A percentile compares a stretch with the other conserved stretches of the same genome.
Conservation (phyloP, 2,329 filamentous ascomycete genomes). For the Claviceps quebecensis region DNA sequence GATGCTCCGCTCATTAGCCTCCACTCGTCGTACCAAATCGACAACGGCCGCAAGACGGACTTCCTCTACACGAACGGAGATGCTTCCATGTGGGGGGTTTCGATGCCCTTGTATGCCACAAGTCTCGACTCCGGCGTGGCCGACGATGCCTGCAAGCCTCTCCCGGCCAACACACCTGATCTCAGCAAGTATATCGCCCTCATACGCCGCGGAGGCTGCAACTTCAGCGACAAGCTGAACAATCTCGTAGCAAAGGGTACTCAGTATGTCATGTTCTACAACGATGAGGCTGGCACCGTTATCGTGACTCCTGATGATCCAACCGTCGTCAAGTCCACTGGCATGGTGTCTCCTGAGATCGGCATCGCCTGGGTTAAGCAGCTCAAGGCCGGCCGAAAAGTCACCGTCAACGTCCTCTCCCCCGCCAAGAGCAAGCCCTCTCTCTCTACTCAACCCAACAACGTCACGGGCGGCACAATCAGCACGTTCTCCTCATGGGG, state of each 20-base stretch:
- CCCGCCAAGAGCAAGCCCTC: not conserved
- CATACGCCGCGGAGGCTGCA: constrained; percentile 25
- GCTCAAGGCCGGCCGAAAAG: constrained; percentile 22
- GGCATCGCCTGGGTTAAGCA: constrained; percentile 26
- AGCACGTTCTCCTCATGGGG: constrained; percentile 44
- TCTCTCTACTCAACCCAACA: constrained; percentile 5
- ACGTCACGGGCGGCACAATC: constrained; percentile 31
- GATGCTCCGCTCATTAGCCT: constrained; percentile 24
- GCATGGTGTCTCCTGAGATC: constrained; percentile 26
- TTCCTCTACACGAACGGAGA: not conserved
- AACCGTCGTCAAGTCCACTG: constrained; percentile 16
- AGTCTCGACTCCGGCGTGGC: constrained; percentile 20
- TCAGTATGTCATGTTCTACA: constrained; percentile 48
- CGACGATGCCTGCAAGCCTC: constrained; percentile 15
- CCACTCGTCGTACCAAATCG: constrained; percentile 22
- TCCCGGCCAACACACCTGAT: constrained; percentile 35
- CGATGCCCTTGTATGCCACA: constrained; percentile 14
- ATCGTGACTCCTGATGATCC: constrained; percentile 7
- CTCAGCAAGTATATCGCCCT: constrained; percentile 39
- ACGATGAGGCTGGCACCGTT: constrained; percentile 28
- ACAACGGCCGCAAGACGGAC: constrained; percentile 1
- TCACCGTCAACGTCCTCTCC: constrained; percentile 10
- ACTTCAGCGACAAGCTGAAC: not conserved
- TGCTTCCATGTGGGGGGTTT: constrained; percentile 6
- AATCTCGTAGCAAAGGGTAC: constrained; percentile 28